These are phyloP conservation scores for Prillingera fragicola DNA, from an alignment of 1,284 basidiomycete genomes.

Conservation along the genomic window DNA sequence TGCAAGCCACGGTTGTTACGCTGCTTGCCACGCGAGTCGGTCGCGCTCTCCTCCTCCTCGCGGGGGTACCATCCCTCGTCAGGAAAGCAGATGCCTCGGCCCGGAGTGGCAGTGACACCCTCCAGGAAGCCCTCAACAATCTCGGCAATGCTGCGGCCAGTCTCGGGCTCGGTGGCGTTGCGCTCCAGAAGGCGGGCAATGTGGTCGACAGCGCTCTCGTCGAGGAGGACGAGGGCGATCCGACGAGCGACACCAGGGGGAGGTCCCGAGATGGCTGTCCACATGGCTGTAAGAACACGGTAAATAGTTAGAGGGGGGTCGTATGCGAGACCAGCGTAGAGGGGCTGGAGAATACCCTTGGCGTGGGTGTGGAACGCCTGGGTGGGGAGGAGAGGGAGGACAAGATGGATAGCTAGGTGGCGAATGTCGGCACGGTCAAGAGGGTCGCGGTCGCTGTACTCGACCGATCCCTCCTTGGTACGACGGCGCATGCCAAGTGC, in stretches of 20 bases:
- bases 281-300: conserved; percentile 41
- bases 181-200: conserved; percentile 72
- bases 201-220: conserved; percentile 58
- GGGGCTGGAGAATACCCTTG: conserved; percentile 32
- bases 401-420: conserved; percentile 40
- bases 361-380: conserved; percentile 37
- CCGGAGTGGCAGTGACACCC: conserved; percentile 76
- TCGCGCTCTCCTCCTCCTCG: conserved; percentile 43
- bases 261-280: conserved; percentile 36
- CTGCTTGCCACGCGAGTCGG: conserved; percentile 22
- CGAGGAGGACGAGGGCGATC: conserved; percentile 39
- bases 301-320: conserved; percentile 46
- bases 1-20: conserved; percentile 53
- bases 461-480: conserved; percentile 37
- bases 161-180: conserved; percentile 58
- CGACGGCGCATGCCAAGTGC: conserved; percentile 44
- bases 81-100: conserved; percentile 77
- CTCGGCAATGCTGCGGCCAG: conserved; percentile 59
- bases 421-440: conserved; percentile 45
- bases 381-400: conserved; percentile 40
- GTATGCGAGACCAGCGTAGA: conserved; percentile 37
- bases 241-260: conserved; percentile 33
- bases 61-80: conserved; percentile 88
- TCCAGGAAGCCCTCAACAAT: conserved; percentile 82
- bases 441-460: conserved; percentile 37